phyloP scores from a whole-genome alignment of 2,329 filamentous ascomycete genomes.

The Botrytis hyacinthi region DNA sequence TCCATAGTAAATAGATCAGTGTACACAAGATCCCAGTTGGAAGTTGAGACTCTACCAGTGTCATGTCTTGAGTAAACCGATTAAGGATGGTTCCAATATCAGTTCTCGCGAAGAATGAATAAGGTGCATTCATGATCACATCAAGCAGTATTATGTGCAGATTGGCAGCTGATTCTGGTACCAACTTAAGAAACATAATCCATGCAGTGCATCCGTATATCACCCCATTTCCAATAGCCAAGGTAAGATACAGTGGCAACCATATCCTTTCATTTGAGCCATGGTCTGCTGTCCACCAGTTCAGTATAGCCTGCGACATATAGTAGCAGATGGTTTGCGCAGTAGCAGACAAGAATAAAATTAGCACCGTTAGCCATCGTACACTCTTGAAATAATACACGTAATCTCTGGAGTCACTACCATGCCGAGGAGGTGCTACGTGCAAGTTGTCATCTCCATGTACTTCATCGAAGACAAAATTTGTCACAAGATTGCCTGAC shows the following conservation, averaged over 20 bases:
- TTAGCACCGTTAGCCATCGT: neutral
- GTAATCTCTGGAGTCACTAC: neutral
- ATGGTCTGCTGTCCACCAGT: neutral
- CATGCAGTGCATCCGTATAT: neutral
- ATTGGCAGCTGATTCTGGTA: slow-evolving; percentile 19
- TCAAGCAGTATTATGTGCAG: slow-evolving; percentile 50
- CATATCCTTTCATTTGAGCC: neutral
- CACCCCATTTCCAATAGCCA: neutral
- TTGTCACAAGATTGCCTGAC: no score
- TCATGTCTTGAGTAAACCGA: slow-evolving; percentile 32
- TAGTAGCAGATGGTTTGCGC: neutral
- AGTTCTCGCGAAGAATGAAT: slow-evolving; percentile 31
- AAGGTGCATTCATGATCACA: slow-evolving; percentile 45
- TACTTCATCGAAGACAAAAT: no score
- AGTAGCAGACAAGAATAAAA: neutral
- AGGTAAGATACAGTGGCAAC: neutral
- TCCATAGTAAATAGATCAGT: neutral
- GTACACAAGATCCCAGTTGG: slow-evolving; percentile 16
- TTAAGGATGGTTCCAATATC: slow-evolving; percentile 19
- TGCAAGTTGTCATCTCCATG: no score
- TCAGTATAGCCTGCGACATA: neutral
- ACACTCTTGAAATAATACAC: neutral
- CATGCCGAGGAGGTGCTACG: no score
- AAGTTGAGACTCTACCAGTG: slow-evolving; percentile 33
- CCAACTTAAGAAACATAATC: neutral